Evolutionary conservation across 176 grass and related monocot genomes (phyloP), one percentile per base, ranked within the genome.

Genomic region (Metroxylon sagu): DNA sequence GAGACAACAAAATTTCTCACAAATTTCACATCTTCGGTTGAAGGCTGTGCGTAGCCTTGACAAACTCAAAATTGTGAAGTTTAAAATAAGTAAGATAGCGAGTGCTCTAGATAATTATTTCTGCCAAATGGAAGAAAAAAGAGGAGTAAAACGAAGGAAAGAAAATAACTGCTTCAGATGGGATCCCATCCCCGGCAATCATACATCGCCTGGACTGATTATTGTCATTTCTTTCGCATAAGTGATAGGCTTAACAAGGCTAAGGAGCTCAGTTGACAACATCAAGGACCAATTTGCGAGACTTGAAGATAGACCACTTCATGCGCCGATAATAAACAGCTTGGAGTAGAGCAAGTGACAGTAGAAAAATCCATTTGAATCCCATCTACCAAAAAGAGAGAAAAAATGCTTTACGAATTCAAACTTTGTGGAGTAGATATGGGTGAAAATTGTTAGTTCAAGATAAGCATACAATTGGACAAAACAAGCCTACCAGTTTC

Each of bases 341-440:
- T 85, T 99, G 94, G 59, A 99, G 85, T 72, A 99, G 88, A 5
- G 94, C 94, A 57, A 99, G 82, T 21, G 88, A 93, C 17, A 99
- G 64, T 74, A 99, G 76, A 39, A 99, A 99, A 30, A 99, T 99
- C 94, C 94, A 98, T 77, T 98, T 98, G 56, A 98, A 83, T 26
- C 87, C 87, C 87, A 90, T 90, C 87, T 90, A 60, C 1, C 59
- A 60, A 18, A 52, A 10, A 57, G 65, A 62, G 14, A 49, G 3
- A 25, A 28, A 14, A 10, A 65, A 77, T 52, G 43, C 53, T 29
- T 62, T 77, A 66, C 62, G 17, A 61, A 43, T 10, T 43, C 35
- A 14, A 14, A 14, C 7, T 12, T 43, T 2, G 10, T 43, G 35
- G 35, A 43, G 35, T 43, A 43, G 35, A 43, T 43, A 10, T 43